These are phyloP conservation scores for Starmerella potacharoeniae DNA, from an alignment of 805 yeast genomes.

Conservation along the genomic window DNA sequence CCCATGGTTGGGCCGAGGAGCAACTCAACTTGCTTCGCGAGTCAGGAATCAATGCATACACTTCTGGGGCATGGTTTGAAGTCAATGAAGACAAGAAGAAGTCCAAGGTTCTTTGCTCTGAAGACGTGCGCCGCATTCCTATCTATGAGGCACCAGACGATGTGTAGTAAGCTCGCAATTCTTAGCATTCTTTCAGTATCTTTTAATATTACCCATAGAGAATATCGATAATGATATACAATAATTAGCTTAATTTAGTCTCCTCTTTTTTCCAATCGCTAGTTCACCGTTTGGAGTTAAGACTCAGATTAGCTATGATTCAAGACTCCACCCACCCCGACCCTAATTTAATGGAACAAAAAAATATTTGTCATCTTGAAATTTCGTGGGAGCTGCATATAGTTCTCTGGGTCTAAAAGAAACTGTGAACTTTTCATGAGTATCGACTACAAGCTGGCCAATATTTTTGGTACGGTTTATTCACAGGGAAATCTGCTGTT, in stretches of 20 bases:
- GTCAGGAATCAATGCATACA: slow-evolving; percentile 49
- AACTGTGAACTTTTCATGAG: slow-evolving; percentile 15
- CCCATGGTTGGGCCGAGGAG: slow-evolving; percentile 61
- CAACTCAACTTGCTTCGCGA: slow-evolving; percentile 45
- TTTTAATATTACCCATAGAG: neutral
- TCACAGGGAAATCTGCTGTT: slow-evolving; percentile 82
- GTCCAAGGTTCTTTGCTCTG: slow-evolving; percentile 15
- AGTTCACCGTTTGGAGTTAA: neutral
- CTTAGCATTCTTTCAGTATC: neutral
- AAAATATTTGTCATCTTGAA: slow-evolving; percentile 4
- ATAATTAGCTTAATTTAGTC: too few species aligned
- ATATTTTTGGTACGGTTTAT: slow-evolving; percentile 87
- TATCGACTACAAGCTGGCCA: slow-evolving; percentile 48
- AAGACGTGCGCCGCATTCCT: slow-evolving; percentile 17
- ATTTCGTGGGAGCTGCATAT: neutral
- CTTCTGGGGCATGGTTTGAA: slow-evolving; percentile 52
- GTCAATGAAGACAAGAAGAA: slow-evolving; percentile 24
- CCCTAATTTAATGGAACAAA: neutral
- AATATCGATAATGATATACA: too few species aligned
- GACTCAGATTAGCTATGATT: too few species aligned
- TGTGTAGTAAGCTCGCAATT: neutral
- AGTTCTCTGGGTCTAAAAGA: neutral
- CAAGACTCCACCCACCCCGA: neutral
- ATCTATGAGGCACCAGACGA: slow-evolving; percentile 15
- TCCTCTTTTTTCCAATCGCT: too few species aligned